Evolutionary conservation across 1,139 yeast species (phyloP), one percentile per base, ranked within the genome.

Genomic region (Protomyces lactucae-debilis): DNA sequence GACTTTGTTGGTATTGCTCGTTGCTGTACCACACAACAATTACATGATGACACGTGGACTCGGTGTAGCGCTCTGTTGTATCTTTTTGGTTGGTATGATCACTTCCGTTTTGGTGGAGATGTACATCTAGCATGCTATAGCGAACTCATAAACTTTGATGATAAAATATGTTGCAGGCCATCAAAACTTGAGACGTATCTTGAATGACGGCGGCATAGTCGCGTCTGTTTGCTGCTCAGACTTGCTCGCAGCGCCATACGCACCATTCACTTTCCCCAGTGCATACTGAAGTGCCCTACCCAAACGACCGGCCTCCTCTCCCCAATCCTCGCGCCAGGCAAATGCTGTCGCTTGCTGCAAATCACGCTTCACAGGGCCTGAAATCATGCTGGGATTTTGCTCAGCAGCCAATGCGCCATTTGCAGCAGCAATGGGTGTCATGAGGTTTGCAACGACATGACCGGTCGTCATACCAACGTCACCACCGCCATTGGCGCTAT

Each of bases 1-100:
- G 12, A 85, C 85, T 46, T 76, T 90, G 57, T 56, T 82, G 1
- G 76, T 85, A 46, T 76, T 88, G 61, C 72, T 84, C 16, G 66
- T 83, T 2, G 74, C 80, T 12, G 83, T 89, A 5, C 91, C 93
- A 0, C 68, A 79, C 39, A 86, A 86, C 70, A 75, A 78, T 9
- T 90, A 96, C 95, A 75, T 75, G 67, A 79, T 90, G 74, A 85
- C 86, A 65, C 76, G 80, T 65, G 74, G 74, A 55, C 80, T 87
- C 28, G 95, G 95, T 0, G 59, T 72, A 8, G 71, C 77, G 0
- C 79, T 85, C 70, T 78, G 88, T 28, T 69, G 76, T 1, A 76
- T 84, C 46, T 88, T 93, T 93, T 66, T 77, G 2, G 40, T 79
- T 3, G 82, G 76, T 23, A 75, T 59, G 63, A 35, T 59, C 35